Conservation (phyloP, 225 moss, liverwort and hornwort genomes). For the Takakia lepidozioides region DNA sequence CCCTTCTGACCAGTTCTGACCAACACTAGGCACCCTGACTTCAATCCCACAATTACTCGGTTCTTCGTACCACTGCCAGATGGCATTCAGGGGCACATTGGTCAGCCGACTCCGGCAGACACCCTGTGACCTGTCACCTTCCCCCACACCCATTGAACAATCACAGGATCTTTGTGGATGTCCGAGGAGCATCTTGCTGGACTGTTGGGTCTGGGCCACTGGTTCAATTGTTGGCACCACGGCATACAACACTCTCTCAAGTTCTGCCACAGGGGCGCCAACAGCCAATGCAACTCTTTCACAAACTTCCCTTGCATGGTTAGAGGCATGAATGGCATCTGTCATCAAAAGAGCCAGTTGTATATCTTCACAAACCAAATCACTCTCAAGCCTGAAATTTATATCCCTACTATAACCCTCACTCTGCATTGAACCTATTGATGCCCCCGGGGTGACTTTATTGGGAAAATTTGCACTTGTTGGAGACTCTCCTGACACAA, state of each 20-base stretch:
- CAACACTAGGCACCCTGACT: conserved; percentile 26
- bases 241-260: conserved; percentile 12
- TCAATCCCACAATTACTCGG: conserved; percentile 47
- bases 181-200: too few relatives aligned
- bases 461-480: too few relatives aligned
- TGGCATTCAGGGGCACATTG: conserved; percentile 23
- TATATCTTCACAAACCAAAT: too few relatives aligned
- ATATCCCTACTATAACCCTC: too few relatives aligned
- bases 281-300: conserved; percentile 13
- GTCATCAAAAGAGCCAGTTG: too few relatives aligned
- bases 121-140: background rate
- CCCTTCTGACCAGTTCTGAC: conserved; percentile 18
- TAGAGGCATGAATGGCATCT: conserved; percentile 26
- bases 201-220: too few relatives aligned
- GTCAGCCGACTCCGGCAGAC: conserved; percentile 3
- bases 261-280: conserved; percentile 39
- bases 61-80: conserved; percentile 62
- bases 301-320: conserved; percentile 23
- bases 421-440: too few relatives aligned
- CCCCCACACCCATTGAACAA: conserved; percentile 2
- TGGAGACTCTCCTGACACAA: too few relatives aligned
- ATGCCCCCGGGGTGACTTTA: too few relatives aligned
- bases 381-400: too few relatives aligned
- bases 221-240: conserved; percentile 1
- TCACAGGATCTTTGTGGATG: conserved; percentile 9